Conservation (phyloP, 139 green algal species). For the Micractinium conductrix region DNA sequence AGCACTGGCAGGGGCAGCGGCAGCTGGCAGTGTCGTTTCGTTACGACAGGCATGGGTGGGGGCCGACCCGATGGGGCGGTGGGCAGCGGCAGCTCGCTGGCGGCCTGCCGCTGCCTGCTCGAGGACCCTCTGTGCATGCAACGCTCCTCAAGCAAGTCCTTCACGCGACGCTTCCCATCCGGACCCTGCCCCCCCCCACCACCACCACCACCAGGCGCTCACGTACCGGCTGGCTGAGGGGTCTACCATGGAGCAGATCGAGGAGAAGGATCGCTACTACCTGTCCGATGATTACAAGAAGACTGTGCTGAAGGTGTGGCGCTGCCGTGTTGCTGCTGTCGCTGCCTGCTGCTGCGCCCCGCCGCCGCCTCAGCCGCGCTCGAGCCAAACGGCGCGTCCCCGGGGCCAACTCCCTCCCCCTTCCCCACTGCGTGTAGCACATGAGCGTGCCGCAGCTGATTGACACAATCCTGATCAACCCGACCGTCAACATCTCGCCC, state of each 20-base stretch:
- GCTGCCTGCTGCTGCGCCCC: too few relatives aligned
- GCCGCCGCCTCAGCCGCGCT: too few relatives aligned
- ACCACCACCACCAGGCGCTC: too few relatives aligned
- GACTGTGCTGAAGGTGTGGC: conserved; percentile 50
- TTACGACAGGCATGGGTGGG: not conserved
- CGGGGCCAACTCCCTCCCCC: too few relatives aligned
- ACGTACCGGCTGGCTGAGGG: conserved; percentile 56
- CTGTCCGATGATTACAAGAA: conserved; percentile 88
- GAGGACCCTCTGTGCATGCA: too few relatives aligned
- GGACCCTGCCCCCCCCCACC: too few relatives aligned
- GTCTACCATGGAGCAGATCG: conserved; percentile 57
- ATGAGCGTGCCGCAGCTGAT: conserved; percentile 92
- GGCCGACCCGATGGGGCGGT: not conserved
- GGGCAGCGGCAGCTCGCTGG: not conserved
- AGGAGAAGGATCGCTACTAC: conserved; percentile 76
- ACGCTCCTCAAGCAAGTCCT: too few relatives aligned
- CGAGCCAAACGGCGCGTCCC: too few relatives aligned
- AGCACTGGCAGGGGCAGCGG: too few relatives aligned
- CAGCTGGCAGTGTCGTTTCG: too few relatives aligned
- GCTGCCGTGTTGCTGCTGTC: too few relatives aligned
- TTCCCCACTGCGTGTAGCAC: too few relatives aligned
- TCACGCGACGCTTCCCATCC: not conserved
- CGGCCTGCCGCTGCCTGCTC: not conserved
- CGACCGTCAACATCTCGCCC: conserved; percentile 78
- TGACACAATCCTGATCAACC: conserved; percentile 92